These are phyloP conservation scores for Pichia scutulata DNA, from an alignment of 805 yeast genomes.

Conservation along the genomic window DNA sequence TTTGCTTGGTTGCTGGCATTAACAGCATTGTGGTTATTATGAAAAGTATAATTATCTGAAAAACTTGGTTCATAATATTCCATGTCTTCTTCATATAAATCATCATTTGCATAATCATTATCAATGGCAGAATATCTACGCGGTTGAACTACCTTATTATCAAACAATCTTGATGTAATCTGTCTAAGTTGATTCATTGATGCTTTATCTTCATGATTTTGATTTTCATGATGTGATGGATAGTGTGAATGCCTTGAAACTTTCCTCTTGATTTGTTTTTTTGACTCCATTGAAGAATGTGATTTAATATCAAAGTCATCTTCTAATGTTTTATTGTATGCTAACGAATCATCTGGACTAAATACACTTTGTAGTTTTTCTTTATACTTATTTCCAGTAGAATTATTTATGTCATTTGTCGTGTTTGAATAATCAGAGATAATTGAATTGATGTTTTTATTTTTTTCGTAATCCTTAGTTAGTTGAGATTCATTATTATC, in stretches of 20 bases:
- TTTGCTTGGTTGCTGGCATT: neutral
- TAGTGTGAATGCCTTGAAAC: slow-evolving; percentile 1
- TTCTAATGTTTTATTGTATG: slow-evolving; percentile 1
- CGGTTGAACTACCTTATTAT: slow-evolving; percentile 63
- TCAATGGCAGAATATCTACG: slow-evolving; percentile 59
- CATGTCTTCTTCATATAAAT: slow-evolving; percentile 45
- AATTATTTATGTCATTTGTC: neutral
- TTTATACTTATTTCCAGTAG: neutral
- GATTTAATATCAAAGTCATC: slow-evolving; percentile 15
- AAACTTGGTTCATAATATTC: slow-evolving; percentile 14
- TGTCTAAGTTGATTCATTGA: slow-evolving; percentile 30
- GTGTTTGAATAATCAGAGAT: slow-evolving; percentile 5
- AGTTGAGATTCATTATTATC: neutral
- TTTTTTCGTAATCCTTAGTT: neutral
- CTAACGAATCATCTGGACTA: neutral
- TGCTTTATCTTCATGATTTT: slow-evolving; percentile 1
- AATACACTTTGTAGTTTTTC: slow-evolving; percentile 3
- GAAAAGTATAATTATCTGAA: neutral
- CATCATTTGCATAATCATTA: slow-evolving; percentile 33
- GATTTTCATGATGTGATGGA: slow-evolving; percentile 4
- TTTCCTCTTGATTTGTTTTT: slow-evolving; percentile 11
- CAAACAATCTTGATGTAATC: slow-evolving; percentile 67
- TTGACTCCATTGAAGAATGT: slow-evolving; percentile 18
- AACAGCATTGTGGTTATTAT: neutral
- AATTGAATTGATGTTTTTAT: neutral